Evolutionary conservation across 768 basidiomycete genomes (phyloP), one percentile per base, ranked within the genome.

Genomic region (Austroboletus festivus): DNA sequence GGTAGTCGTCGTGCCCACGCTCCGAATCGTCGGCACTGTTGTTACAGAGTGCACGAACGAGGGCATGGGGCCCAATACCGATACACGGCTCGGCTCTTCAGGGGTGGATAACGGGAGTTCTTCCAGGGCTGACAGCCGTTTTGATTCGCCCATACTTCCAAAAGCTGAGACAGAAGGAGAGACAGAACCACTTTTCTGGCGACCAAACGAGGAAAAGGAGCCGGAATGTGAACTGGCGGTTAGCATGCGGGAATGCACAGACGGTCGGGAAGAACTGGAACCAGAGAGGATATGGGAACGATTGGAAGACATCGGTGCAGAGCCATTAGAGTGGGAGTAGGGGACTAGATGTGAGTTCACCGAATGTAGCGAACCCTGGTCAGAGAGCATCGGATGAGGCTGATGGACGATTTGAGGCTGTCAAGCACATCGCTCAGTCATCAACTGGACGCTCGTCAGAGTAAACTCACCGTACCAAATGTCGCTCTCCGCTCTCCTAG

Each of bases 301-400:
- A 8, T 68, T 70, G 6, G 73, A 65, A 3, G 80, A 78, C 7
- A 73, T 67, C 6, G 80, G 71, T 9, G 73, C 77, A 8, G 84
- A 85, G 38, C 79, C 78, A 1, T 81, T 79, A 38, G 74, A 73
- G 22, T 59, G 62, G 2, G 74, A 68, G 15, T 68, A 60, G 0
- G 82, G 79, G 54, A 72, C 73, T 18, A 83, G 62, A 46, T 78
- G 77, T 1, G 83, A 82, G 19, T 71, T 73, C 72, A 79, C 75
- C 0, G 85, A 86, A 55, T 83, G 78, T 11, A 88, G 62, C 0
- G 86, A 88, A 21, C 77, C 82, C 54, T 76, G 75, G 55, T 86
- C 82, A 20, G 86, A 83, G n/a, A 62, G 62, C 37, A 74, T 58
- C 20, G 67, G 58, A 31, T 66, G 68, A n/a, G 63, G 66, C 24